Evolutionary conservation across 345 rosid species (phyloP).

Genomic region (Hypericum perforatum): DNA sequence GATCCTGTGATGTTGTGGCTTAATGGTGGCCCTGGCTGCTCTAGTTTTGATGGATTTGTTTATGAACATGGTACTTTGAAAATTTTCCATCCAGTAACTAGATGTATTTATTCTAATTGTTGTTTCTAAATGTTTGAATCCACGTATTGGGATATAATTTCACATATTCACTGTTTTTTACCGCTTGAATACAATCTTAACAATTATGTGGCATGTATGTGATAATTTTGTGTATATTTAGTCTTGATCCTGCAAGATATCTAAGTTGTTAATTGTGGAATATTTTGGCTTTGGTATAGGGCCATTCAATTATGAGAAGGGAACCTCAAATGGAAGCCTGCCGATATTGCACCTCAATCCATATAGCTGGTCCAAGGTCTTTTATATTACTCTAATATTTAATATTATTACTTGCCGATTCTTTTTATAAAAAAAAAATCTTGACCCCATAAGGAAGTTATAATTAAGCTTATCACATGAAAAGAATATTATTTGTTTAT

Average conservation of each 20-base stretch:
- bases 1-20: conserved; percentile 33
- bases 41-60: conserved; percentile 24
- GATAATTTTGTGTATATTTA: no score
- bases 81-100: neutral
- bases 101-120: neutral
- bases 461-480: no score
- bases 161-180: no score
- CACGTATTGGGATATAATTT: no score
- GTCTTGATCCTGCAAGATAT: no score
- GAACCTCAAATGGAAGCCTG: conserved; percentile 15
- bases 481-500: no score
- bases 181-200: no score
- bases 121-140: no score
- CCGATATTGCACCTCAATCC: conserved; percentile 19
- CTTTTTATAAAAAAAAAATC: neutral
- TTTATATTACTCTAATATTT: neutral
- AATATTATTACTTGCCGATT: neutral
- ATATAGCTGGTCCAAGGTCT: conserved; percentile 26
- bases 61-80: conserved; percentile 37
- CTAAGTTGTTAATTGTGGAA: no score
- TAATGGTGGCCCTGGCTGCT: conserved; percentile 35
- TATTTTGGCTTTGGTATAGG: no score
- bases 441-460: neutral
- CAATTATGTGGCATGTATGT: no score
- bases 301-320: conserved; percentile 18